phyloP scores from a whole-genome alignment of 2,329 filamentous ascomycete species.

The Trichoderma koningiopsis region DNA sequence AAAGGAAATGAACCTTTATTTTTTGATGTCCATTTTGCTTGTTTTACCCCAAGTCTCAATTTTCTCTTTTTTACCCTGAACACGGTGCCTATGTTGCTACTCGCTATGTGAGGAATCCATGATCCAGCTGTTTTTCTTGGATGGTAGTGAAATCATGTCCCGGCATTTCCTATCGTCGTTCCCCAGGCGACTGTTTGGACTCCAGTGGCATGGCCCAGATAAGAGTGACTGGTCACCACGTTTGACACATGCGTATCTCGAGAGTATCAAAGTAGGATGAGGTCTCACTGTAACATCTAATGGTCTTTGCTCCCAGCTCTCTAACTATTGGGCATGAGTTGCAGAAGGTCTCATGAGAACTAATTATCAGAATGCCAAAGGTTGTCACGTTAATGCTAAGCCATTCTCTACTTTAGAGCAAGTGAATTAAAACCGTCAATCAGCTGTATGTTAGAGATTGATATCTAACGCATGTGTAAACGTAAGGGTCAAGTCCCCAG shows the following conservation, averaged over 20 bases:
- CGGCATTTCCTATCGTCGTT: neutral
- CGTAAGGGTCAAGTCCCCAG: neutral
- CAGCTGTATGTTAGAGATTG: neutral
- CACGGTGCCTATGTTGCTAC: neutral
- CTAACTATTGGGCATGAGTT: neutral
- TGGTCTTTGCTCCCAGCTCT: neutral
- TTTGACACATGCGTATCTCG: neutral
- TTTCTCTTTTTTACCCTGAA: neutral
- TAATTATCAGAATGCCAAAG: neutral
- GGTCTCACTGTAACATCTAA: neutral
- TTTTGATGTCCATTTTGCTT: conserved; percentile 37
- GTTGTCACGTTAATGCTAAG: neutral
- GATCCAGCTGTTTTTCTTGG: neutral
- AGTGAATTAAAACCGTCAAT: neutral
- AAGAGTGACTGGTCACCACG: neutral
- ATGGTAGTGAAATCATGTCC: neutral
- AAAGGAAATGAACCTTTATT: conserved; percentile 35
- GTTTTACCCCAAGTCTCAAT: conserved; percentile 2
- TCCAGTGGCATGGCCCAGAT: neutral
- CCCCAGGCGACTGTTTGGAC: neutral
- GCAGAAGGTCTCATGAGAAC: neutral
- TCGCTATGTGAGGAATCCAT: neutral
- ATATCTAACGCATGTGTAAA: neutral
- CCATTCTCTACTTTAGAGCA: neutral
- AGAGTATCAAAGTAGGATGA: neutral